Base-by-base conservation (phyloP, 2,329 filamentous ascomycete genomes). In the Albophoma yamanashiensis region DNA sequence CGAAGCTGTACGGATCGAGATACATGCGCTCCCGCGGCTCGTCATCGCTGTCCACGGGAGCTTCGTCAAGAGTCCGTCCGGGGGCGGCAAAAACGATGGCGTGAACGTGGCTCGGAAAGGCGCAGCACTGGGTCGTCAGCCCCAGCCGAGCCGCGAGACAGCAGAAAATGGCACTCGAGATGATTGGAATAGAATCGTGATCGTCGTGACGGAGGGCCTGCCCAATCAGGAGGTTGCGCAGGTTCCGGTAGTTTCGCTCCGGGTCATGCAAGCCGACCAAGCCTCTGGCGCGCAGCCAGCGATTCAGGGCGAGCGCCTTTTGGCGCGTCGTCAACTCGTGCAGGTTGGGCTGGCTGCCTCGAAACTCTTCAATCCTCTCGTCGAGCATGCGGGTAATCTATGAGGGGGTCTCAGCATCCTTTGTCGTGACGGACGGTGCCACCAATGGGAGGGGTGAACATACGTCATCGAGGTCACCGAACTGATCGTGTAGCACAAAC, bases 151-250 rank as follows among this genome's bases (percentile, higher is more conserved):
- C 80, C 0, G 91, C 92, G 20, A 97, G 73, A 60, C 86, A 87
- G 68, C 89, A 94, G 74, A 88, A 99, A 63, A 97, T 96, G 62
- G 88, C 88, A 59, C 88, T 88, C 1, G 91, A 94, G 62, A 97
- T 88, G 57, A 97, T 80, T 1, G 93, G 94, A 11, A 97, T 79
- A 1, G 92, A 93, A 36, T 89, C 86, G 67, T 96, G 91, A 0
- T 82, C 80, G 8, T 82, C 75, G 57, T 89, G 86, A 42, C 84
- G 86, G 52, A 97, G 78, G 4, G 89, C 91, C 62, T 95, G 80
- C 12, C 91, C 91, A 60, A 99, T 86, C 66, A 96, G 89, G 67
- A 90, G 95, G 73, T 97, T 96, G 63, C 89, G 85, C 61, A 97
- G 75, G 61, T 88, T 87, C 66, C 91, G 86, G 70, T 94, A 97